Evolutionary conservation across 768 basidiomycete genomes (phyloP).

Genomic region (Boletus reticulatus): DNA sequence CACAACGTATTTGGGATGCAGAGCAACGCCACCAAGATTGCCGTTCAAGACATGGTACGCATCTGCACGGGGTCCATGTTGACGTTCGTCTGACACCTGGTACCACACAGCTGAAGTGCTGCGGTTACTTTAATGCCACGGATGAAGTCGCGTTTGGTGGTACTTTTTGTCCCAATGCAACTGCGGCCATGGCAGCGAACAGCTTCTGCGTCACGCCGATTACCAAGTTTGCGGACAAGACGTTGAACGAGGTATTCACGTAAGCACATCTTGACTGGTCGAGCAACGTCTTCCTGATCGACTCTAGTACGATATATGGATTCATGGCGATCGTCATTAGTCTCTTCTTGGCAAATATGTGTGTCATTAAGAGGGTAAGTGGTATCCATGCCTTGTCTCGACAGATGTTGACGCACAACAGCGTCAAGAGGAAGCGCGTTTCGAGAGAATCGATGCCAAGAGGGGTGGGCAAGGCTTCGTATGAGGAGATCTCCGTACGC

Average conservation of each 20-base stretch:
- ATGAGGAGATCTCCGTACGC: conserved; percentile 33
- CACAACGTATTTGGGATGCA: conserved; percentile 52
- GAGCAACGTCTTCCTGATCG: background rate
- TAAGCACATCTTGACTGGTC: conserved; percentile 31
- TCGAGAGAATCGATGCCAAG: conserved; percentile 88
- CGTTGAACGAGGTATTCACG: conserved; percentile 83
- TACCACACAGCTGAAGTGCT: conserved; percentile 64
- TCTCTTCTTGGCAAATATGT: conserved; percentile 77
- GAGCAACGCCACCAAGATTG: conserved; percentile 44
- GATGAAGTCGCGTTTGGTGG: conserved; percentile 61
- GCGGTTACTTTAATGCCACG: conserved; percentile 78
- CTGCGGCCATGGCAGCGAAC: conserved; percentile 33
- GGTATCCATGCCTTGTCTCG: background rate
- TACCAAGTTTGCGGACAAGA: conserved; percentile 65
- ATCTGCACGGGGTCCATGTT: background rate
- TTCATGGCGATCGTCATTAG: conserved; percentile 78
- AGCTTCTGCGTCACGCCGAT: conserved; percentile 75
- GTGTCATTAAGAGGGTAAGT: conserved; percentile 76
- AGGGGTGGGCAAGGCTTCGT: conserved; percentile 87
- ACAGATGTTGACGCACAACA: conserved; percentile 30
- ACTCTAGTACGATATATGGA: conserved; percentile 64
- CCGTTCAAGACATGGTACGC: conserved; percentile 72
- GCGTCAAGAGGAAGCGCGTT: conserved; percentile 79
- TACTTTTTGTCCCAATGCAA: conserved; percentile 50
- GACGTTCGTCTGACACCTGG: background rate